A percentile compares a stretch with the other conserved stretches of the same genome.
These are phyloP conservation scores for Scheffersomyces parashehatae DNA, from an alignment of 1,139 yeast genomes.

Conservation along the genomic window DNA sequence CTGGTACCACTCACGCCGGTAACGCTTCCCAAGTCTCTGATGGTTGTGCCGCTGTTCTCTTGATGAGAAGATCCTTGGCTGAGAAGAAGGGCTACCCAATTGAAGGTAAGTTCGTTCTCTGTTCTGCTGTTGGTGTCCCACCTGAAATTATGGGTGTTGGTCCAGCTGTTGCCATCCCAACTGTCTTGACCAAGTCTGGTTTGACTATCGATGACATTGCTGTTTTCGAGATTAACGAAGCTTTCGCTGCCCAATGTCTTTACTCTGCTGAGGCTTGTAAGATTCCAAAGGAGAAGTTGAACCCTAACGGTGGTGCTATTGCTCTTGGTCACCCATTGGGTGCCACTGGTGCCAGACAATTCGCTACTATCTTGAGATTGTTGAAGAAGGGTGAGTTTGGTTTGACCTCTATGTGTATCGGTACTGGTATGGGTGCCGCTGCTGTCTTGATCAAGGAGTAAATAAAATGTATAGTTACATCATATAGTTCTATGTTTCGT, in stretches of 20 bases:
- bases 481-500: slow-evolving; percentile 1
- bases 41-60: slow-evolving; percentile 89
- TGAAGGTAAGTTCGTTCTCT: slow-evolving; percentile 74
- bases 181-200: slow-evolving; percentile 65
- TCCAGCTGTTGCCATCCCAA: slow-evolving; percentile 92
- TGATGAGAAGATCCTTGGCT: slow-evolving; percentile 88
- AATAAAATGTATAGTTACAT: slow-evolving; percentile 4
- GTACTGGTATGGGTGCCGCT: slow-evolving; percentile 99
- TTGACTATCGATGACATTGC: slow-evolving; percentile 65
- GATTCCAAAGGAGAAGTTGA: slow-evolving; percentile 71
- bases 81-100: slow-evolving; percentile 66
- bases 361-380: slow-evolving; percentile 83
- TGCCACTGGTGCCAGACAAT: slow-evolving; percentile 93
- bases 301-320: slow-evolving; percentile 94
- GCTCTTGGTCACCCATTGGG: slow-evolving; percentile 97
- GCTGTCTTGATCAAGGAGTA: slow-evolving; percentile 76
- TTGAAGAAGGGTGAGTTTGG: slow-evolving; percentile 81
- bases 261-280: slow-evolving; percentile 68
- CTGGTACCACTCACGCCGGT: slow-evolving; percentile 91
- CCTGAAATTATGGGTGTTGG: slow-evolving; percentile 98
- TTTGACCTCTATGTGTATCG: slow-evolving; percentile 93
- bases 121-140: slow-evolving; percentile 85
- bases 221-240: slow-evolving; percentile 89
- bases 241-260: slow-evolving; percentile 92
- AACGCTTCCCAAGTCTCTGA: slow-evolving; percentile 94